These are phyloP conservation scores for Isatis lusitanica DNA, from an alignment of 441 rosid species.

Conservation along the genomic window DNA sequence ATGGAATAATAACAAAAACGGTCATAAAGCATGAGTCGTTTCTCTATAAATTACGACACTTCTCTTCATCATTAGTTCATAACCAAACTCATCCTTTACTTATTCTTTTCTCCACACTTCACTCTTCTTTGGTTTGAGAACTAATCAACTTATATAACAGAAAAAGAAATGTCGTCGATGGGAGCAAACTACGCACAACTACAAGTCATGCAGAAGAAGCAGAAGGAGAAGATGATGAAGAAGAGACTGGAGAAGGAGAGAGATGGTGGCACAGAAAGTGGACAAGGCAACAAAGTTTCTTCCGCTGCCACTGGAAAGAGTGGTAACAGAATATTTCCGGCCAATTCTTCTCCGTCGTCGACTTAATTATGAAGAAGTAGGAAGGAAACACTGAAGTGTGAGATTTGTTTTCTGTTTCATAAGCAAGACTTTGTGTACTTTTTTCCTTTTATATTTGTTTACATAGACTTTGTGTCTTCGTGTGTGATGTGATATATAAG, in stretches of 20 bases:
- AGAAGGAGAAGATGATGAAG: constrained; percentile 37
- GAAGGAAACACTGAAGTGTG: constrained; percentile 19
- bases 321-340: constrained; percentile 34
- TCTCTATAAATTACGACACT: constrained; percentile 35
- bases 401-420: neutral
- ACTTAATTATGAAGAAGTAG: constrained; percentile 12
- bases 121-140: neutral
- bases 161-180: constrained; percentile 30
- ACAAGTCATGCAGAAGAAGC: constrained; percentile 36
- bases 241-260: constrained; percentile 33
- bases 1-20: constrained; percentile 24
- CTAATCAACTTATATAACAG: neutral
- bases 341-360: constrained; percentile 21
- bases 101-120: neutral
- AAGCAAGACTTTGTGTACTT: neutral
- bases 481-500: constrained; percentile 22
- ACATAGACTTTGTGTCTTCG: neutral
- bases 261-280: constrained; percentile 9
- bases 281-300: constrained; percentile 18
- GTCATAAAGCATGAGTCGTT: constrained; percentile 26
- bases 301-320: constrained; percentile 20
- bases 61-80: constrained; percentile 33
- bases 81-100: constrained; percentile 4
- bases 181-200: constrained; percentile 42
- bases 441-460: neutral